Evolutionary conservation across 176 grass and related monocot species (phyloP), one percentile per base, ranked within the genome.

Genomic region (Calamus simplicifolius): DNA sequence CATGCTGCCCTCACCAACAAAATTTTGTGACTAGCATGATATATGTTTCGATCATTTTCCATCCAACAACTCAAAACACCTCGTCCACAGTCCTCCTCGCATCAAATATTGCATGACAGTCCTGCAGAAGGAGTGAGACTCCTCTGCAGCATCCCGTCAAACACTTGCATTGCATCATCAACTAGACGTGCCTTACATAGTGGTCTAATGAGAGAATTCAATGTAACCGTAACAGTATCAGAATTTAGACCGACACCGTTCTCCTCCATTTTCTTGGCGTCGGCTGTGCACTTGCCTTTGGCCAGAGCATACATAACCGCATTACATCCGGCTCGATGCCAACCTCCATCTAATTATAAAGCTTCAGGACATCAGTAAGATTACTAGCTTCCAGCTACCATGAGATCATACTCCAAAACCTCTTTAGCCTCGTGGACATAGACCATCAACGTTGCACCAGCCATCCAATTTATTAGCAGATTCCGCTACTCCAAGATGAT

Each of bases 361-460:
- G 59, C 67, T 90, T 90, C 48, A 96, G 78, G 51, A 88, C 91
- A 21, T 80, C 61, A 25, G 77, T 80, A 48, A 90, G 63, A 69
- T 82, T 96, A 18, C 92, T 81, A 0, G 81, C 68, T 60, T 82
- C 90, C 3, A 83, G 90, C 64, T 87, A 90, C 76, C 87, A 90
- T n/a, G 92, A 90, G 29, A 90, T 88, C 92, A 96, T 88, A 12
- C 78, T 90, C 28, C 92, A 90, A 74, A 90, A 96, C 69, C 83
- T 77, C 86, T 85, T n/a, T 90, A 0, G 80, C 78, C 76, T 87
- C 86, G 4, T 80, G 60, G 19, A 80, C 19, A 30, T 77, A 79
- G 71, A 82, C 67, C 57, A 82, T n/a, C 21, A 25, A 82, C 57
- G 51, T 80, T 88, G 69, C 86, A 85, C 86, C 87, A 90, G 6